These are phyloP conservation scores for Trypanosoma lewisi DNA, from an alignment of 208 protist species.

Conservation along the genomic window DNA sequence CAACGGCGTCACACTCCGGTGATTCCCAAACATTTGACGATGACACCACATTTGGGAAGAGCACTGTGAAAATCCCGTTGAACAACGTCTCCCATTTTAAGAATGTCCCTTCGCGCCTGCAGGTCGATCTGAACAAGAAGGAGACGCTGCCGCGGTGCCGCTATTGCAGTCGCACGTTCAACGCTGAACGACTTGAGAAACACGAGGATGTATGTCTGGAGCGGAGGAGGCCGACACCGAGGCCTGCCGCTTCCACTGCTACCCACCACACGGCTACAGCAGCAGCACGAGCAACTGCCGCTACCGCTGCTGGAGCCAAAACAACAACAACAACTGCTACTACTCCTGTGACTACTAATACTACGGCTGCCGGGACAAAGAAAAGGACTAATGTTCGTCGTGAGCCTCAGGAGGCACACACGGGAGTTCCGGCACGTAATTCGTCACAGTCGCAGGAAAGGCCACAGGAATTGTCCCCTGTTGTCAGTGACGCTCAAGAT, in stretches of 20 bases:
- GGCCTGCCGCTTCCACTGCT: background rate
- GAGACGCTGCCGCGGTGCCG: constrained; percentile 45
- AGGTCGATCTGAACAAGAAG: constrained; percentile 31
- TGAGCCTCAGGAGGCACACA: background rate
- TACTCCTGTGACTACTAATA: too few species aligned
- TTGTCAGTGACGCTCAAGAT: background rate
- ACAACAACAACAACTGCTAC: background rate
- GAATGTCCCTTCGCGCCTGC: constrained; percentile 69
- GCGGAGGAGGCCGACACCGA: constrained; percentile 39
- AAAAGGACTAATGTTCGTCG: background rate
- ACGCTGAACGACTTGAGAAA: constrained; percentile 64
- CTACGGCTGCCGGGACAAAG: too few species aligned
- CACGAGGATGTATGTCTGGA: constrained; percentile 83
- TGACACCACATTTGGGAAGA: background rate
- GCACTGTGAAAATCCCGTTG: constrained; percentile 41
- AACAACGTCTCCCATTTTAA: constrained; percentile 85
- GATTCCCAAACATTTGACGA: constrained; percentile 6
- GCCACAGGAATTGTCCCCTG: constrained; percentile 1
- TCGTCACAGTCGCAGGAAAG: background rate
- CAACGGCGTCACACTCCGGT: background rate
- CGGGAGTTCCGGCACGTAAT: background rate
- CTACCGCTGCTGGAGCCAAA: background rate
- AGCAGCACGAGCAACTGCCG: background rate
- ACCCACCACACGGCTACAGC: too few species aligned
- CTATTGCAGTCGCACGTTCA: constrained; percentile 80